Evolutionary conservation across 192 early-diverging fungal genomes (phyloP).

Genomic region (Backusella sp.): DNA sequence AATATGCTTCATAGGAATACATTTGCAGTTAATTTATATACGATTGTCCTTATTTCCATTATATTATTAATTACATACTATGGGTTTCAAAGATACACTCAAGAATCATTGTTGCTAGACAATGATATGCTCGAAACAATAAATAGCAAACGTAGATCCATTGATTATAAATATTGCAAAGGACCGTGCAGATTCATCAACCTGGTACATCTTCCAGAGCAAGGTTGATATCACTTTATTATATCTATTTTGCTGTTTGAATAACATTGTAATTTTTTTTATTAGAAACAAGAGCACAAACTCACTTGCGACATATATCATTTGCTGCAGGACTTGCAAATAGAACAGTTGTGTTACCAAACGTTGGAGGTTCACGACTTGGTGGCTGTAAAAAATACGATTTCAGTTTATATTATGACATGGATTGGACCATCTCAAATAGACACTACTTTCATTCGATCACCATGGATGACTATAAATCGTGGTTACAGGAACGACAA

Average conservation of each 20-base stretch:
- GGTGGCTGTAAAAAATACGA: slow-evolving; percentile 27
- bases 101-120: background rate
- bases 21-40: background rate
- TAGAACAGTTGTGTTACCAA: slow-evolving; percentile 36
- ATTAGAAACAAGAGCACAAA: slow-evolving; percentile 37
- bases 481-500: slow-evolving; percentile 30
- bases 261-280: background rate
- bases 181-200: slow-evolving; percentile 34
- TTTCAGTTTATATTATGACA: slow-evolving; percentile 38
- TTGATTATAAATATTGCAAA: slow-evolving; percentile 38
- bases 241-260: background rate
- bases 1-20: background rate
- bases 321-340: slow-evolving; percentile 28
- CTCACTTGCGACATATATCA: slow-evolving; percentile 33
- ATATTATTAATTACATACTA: background rate
- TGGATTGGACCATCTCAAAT: slow-evolving; percentile 22
- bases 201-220: slow-evolving; percentile 29
- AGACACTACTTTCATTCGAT: slow-evolving; percentile 24
- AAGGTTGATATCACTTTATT: slow-evolving; percentile 30
- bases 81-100: background rate
- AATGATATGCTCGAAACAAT: background rate
- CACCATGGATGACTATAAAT: slow-evolving; percentile 25
- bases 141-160: background rate
- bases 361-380: slow-evolving; percentile 31
- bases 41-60: background rate